Evolutionary conservation across 805 yeast species (phyloP), one percentile per base, ranked within the genome.

Genomic region (Pichia rugopelliculosa): DNA sequence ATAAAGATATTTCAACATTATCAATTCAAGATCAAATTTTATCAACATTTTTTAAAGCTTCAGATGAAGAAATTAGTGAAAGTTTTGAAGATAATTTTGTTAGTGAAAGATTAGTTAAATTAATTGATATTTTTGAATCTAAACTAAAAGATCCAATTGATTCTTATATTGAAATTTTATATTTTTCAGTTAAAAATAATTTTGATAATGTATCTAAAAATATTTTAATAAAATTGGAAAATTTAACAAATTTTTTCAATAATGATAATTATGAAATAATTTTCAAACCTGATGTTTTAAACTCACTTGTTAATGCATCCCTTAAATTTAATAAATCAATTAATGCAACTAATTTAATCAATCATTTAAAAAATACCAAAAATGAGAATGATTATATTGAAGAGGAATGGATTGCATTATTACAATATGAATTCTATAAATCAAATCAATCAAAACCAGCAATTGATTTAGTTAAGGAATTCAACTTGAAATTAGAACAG

Each of bases 391-490:
- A 53, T 13, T 56, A 47, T 39, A 49, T 53, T 9, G 48, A 51
- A 40, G 43, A 54, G 12, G 67, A 62, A 39, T 56, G 61, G 62
- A 48, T 59, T 40, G 52, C 65, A 2, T 49, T 56, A 26, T 33
- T 59, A 8, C 63, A 62, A 44, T 55, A 43, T 42, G 52, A 59
- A 27, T 23, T 56, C 0, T 64, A 41, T 39, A 26, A 48, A 21
- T 15, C 48, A 7, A 34, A 48, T 21, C 52, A 49, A 26, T 12
- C 26, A 7, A 34, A 46, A n/a, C 37, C 46, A 12, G 58, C 49
- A 8, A 59, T 73, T 1, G 68, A 67, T 6, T 41, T 68, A 30
- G 54, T 76, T 10, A 42, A 51, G 15, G 40, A 48, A 2, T 36
- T 55, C 15, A 54, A 58, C 34, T n/a, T 40, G 4, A 48, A 45